phyloP scores from a whole-genome alignment of 768 basidiomycete species.

The Filobasidium wieringae region DNA sequence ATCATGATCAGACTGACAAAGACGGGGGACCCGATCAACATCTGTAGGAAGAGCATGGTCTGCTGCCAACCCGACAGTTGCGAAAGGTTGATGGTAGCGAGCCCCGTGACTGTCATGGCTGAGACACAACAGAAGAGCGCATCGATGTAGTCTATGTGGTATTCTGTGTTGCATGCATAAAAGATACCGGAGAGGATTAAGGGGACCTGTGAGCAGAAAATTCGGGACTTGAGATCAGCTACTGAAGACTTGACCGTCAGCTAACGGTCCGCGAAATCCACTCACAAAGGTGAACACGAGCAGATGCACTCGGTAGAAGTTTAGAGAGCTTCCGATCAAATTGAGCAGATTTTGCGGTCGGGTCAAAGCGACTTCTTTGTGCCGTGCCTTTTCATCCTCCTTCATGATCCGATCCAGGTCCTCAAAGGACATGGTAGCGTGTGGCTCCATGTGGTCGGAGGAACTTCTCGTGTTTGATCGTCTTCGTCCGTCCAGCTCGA shows the following conservation, averaged over 20 bases:
- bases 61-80: conserved; percentile 37
- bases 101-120: conserved; percentile 38
- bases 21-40: conserved; percentile 43
- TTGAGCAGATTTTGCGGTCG: not conserved
- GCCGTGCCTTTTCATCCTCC: not conserved
- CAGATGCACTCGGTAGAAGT: conserved; percentile 47
- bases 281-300: conserved; percentile 41
- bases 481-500: too few relatives aligned
- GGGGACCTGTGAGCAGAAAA: conserved; percentile 45
- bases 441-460: too few relatives aligned
- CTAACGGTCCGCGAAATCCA: not conserved
- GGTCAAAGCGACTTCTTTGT: not conserved
- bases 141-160: conserved; percentile 38
- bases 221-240: not conserved
- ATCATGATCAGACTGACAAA: conserved; percentile 36
- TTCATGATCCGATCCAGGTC: not conserved
- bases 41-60: conserved; percentile 44
- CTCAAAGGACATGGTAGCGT: not conserved
- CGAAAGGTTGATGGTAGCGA: conserved; percentile 38
- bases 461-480: too few relatives aligned
- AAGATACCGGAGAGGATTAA: conserved; percentile 67
- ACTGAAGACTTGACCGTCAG: not conserved
- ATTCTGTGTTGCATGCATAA: conserved; percentile 62
- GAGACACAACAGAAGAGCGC: conserved; percentile 37
- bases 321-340: conserved; percentile 21